Base-by-base conservation (phyloP, 1,139 yeast genomes). In the Scheffersomyces quercinus region DNA sequence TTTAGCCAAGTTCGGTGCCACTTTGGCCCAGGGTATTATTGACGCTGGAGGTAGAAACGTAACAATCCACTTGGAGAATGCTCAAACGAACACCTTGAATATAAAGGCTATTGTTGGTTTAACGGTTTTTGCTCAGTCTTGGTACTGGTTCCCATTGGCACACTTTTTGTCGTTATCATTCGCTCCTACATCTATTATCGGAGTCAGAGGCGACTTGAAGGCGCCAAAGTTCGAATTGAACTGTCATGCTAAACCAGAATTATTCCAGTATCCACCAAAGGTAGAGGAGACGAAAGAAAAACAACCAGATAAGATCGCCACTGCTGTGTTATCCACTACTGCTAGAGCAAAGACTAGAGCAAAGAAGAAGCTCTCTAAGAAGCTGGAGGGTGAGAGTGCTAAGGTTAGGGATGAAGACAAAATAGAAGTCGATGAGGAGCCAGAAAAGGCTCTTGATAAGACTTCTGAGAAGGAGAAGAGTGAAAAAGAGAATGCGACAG, bases 21-120 rank as follows among this genome's bases (percentile, higher is more conserved):
- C 97, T 14, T 73, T 95, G 43, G 93, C 97, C 10, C 98, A 91
- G 70, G 99, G 99, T 65, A 93, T 93, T 53, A 85, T 95, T 64
- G 98, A 93, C 69, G 99, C 99, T 11, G 98, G 99, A 68, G 99
- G 99, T 15, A 83, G 99, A 64, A 93, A 95, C 59, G 96, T 88
- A n/a, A 91, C 98, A 0, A 90, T 93, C 52, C 87, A 87, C 54
- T 75, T 93, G 45, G 98, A 93, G 65, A 88, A 93, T 62, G 60
- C 83, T n/a, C 93, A 89, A 53, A 89, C 97, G 31, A 95, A 90
- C 48, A 90, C 96, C 12, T 78, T 93, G 53, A 93, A 93, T 64
- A 83, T 85, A 64, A 87, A 87, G 60, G 95, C 97, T 0, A 85
- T 95, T 55, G 96, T 91, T 46, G 99, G 99, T 35, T 74, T 95